Evolutionary conservation across 768 basidiomycete genomes (phyloP).

Genomic region (Postia placenta): DNA sequence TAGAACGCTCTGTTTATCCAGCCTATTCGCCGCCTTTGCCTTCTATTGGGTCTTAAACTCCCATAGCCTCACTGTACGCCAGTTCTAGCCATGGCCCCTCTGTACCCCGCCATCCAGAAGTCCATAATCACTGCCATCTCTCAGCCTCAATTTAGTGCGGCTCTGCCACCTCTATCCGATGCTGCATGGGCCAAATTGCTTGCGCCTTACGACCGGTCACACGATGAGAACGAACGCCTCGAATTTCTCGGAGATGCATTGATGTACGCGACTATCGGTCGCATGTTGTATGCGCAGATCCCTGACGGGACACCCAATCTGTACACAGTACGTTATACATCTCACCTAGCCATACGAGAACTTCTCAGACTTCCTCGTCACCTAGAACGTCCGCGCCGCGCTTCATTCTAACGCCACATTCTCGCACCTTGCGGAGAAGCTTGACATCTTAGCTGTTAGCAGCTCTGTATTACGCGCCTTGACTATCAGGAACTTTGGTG

Average conservation of each 20-base stretch:
- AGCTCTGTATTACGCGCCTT: slow-evolving; percentile 16
- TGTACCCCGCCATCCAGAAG: slow-evolving; percentile 13
- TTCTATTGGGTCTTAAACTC: too few species aligned
- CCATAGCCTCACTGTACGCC: too few species aligned
- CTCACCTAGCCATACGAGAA: background rate
- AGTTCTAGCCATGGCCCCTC: too few species aligned
- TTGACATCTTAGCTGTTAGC: slow-evolving; percentile 24
- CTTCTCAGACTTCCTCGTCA: background rate
- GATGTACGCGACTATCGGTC: slow-evolving; percentile 37
- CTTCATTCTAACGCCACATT: slow-evolving; percentile 24
- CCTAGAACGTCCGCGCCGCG: slow-evolving; percentile 19
- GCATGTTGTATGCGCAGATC: slow-evolving; percentile 29
- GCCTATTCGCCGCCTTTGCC: too few species aligned
- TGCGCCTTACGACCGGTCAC: background rate
- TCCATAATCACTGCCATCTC: slow-evolving; percentile 16
- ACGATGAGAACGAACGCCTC: slow-evolving; percentile 30
- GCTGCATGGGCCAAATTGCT: slow-evolving; percentile 24
- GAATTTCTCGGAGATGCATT: slow-evolving; percentile 45
- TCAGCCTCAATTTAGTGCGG: slow-evolving; percentile 19
- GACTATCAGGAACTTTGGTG: slow-evolving; percentile 19
- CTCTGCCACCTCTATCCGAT: slow-evolving; percentile 29
- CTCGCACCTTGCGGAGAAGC: slow-evolving; percentile 24
- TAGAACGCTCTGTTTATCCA: too few species aligned
- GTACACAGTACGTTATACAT: slow-evolving; percentile 20
- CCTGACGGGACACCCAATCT: slow-evolving; percentile 21